Percentiles rank a stretch among this genome's conserved stretches.
phyloP scores from a whole-genome alignment of 2,329 filamentous ascomycete species.

The Cordyceps farinosa region DNA sequence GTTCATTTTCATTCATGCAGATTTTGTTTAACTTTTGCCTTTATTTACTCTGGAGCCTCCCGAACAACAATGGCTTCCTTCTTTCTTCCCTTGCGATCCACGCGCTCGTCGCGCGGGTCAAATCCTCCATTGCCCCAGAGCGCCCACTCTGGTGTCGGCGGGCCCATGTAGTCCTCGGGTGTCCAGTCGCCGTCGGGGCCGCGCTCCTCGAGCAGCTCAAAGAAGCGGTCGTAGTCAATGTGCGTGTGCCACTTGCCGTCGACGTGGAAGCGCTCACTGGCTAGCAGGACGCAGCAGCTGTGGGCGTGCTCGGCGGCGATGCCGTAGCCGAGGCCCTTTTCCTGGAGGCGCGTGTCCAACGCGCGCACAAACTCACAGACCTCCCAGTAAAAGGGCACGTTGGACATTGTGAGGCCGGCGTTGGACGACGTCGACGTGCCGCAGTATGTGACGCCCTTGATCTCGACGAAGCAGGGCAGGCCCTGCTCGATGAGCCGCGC shows the following conservation, averaged over 20 bases:
- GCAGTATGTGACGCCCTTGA: constrained; percentile 97
- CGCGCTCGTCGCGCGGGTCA: constrained; percentile 82
- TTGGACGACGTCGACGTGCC: constrained; percentile 81
- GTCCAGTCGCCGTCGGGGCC: constrained; percentile 65
- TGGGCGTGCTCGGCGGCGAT: constrained; percentile 94
- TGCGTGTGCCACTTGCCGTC: constrained; percentile 83
- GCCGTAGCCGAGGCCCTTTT: constrained; percentile 74
- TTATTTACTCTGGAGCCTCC: constrained; percentile 26
- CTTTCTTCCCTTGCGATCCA: constrained; percentile 78
- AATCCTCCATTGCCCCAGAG: constrained; percentile 93
- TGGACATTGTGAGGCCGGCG: constrained; percentile 91
- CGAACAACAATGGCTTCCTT: constrained; percentile 42
- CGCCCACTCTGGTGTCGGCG: constrained; percentile 86
- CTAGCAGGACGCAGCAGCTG: constrained; percentile 86
- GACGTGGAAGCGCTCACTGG: constrained; percentile 73
- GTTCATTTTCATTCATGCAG: not conserved
- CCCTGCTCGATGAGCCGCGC: constrained; percentile 82
- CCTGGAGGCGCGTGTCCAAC: constrained; percentile 64
- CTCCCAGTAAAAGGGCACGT: constrained; percentile 94
- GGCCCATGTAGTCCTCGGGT: constrained; percentile 87
- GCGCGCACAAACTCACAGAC: constrained; percentile 77
- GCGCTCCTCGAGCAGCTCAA: constrained; percentile 71
- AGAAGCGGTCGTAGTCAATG: constrained; percentile 89
- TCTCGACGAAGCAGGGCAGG: constrained; percentile 86
- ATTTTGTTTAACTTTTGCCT: not conserved